Conservation (phyloP, 306 rosid genomes). For the Inga leiocalycina region DNA sequence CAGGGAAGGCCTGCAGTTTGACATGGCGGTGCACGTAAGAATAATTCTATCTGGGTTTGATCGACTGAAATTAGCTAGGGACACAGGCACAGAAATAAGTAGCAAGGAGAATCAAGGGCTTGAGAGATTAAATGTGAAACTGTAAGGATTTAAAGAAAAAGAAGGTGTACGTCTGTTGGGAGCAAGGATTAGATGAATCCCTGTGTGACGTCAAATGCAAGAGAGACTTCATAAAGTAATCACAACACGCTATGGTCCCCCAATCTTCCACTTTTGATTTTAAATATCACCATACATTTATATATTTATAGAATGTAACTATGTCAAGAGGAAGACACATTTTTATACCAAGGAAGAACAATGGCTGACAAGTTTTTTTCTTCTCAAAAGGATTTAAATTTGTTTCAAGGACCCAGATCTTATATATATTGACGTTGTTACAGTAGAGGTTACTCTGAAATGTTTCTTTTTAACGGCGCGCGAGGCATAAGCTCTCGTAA, state of each 20-base stretch:
- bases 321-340: not conserved
- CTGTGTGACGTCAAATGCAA: constrained; percentile 46
- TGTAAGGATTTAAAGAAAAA: not conserved
- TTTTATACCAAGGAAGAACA: not conserved
- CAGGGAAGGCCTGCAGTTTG: constrained; percentile 32
- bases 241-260: constrained; percentile 48
- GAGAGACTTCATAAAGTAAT: constrained; percentile 45
- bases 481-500: too few species aligned
- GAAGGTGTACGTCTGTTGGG: constrained; percentile 46
- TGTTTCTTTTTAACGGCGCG: too few species aligned
- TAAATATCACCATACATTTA: not conserved
- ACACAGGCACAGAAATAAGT: constrained; percentile 10
- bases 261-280: constrained; percentile 28
- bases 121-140: not conserved
- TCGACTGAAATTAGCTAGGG: not conserved
- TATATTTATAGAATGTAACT: not conserved
- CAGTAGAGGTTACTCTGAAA: too few species aligned
- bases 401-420: too few species aligned
- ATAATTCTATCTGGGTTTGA: constrained; percentile 37
- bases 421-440: too few species aligned
- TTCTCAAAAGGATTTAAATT: too few species aligned
- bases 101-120: not conserved
- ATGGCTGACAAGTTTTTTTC: too few species aligned
- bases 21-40: constrained; percentile 9
- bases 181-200: constrained; percentile 61